Percentiles rank a stretch among this genome's conserved stretches.
phyloP scores from a whole-genome alignment of 2,329 filamentous ascomycete genomes.

The Claviceps paspali region DNA sequence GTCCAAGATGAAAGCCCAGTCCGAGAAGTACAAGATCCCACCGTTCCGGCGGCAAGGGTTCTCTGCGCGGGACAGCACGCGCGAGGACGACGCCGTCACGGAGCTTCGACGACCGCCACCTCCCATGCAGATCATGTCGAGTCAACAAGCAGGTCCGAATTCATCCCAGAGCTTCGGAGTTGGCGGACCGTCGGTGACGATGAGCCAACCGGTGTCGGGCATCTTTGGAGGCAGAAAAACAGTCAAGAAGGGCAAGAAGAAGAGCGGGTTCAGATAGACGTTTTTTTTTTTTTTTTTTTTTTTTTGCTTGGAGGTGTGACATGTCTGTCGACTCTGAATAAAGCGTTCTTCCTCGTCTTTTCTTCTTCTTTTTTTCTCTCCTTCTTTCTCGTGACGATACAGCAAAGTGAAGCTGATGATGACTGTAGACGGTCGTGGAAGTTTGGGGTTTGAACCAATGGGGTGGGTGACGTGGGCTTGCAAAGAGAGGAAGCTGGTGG shows the following conservation, averaged over 20 bases:
- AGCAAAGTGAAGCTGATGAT: too few species aligned
- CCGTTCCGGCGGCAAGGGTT: constrained; percentile 14
- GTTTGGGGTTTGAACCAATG: too few species aligned
- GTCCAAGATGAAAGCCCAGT: constrained; percentile 17
- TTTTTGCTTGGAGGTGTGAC: too few species aligned
- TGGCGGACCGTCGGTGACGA: constrained; percentile 18
- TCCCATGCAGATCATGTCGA: constrained; percentile 19
- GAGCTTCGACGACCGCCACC: constrained; percentile 7
- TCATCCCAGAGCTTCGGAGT: constrained; percentile 20
- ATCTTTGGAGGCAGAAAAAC: constrained; percentile 29
- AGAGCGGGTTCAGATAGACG: constrained; percentile 24
- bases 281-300: too few species aligned
- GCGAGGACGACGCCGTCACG: constrained; percentile 6
- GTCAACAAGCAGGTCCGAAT: constrained; percentile 16
- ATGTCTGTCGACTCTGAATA: too few species aligned
- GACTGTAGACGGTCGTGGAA: too few species aligned
- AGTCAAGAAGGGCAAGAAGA: constrained; percentile 29
- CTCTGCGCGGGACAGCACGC: constrained; percentile 4
- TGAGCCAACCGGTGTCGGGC: constrained; percentile 31
- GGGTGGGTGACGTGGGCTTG: too few species aligned
- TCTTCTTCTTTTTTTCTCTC: too few species aligned
- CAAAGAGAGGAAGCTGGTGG: too few species aligned
- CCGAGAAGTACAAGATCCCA: constrained; percentile 19
- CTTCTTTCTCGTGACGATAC: too few species aligned
- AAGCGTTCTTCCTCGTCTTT: too few species aligned